A percentile compares a stretch with the other conserved stretches of the same genome.
phyloP scores from a whole-genome alignment of 192 early-diverging fungal species.

The Entophlyctis luteolus region DNA sequence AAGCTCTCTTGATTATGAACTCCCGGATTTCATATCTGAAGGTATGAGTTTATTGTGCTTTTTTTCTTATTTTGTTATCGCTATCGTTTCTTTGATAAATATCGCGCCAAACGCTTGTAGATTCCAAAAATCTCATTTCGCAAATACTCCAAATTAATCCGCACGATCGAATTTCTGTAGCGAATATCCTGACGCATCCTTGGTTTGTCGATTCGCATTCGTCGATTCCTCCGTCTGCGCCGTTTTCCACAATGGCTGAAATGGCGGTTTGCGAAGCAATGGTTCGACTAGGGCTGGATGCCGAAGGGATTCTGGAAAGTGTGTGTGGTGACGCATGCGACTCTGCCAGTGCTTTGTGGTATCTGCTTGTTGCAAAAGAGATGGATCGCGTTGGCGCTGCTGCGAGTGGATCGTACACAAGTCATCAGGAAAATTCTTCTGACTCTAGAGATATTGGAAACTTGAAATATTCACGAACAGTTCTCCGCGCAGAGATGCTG shows the following conservation, averaged over 20 bases:
- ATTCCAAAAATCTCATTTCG: slow-evolving; percentile 59
- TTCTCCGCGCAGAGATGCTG: neutral
- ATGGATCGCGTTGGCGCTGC: neutral
- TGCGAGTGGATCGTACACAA: neutral
- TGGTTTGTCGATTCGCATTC: slow-evolving; percentile 50
- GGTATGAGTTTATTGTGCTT: slow-evolving; percentile 32
- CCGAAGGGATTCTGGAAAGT: slow-evolving; percentile 46
- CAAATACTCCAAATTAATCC: slow-evolving; percentile 67
- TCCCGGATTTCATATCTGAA: slow-evolving; percentile 58
- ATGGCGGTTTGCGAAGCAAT: slow-evolving; percentile 45
- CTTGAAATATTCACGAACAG: no score
- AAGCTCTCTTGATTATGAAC: slow-evolving; percentile 65
- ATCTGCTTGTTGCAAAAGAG: slow-evolving; percentile 53
- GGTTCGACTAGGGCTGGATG: slow-evolving; percentile 55
- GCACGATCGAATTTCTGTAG: slow-evolving; percentile 56
- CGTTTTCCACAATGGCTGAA: slow-evolving; percentile 46
- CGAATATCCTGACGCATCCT: slow-evolving; percentile 62
- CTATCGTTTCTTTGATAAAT: neutral
- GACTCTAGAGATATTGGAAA: no score
- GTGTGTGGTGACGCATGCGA: slow-evolving; percentile 59
- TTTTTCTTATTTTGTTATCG: neutral
- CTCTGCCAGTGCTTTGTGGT: slow-evolving; percentile 64
- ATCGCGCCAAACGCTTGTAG: slow-evolving; percentile 33
- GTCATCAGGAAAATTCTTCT: neutral
- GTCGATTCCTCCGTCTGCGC: slow-evolving; percentile 20